A percentile compares a stretch with the other conserved stretches of the same genome.
Evolutionary conservation across 169 alveolate genomes (phyloP).

Genomic region (Plasmodium gaboni): DNA sequence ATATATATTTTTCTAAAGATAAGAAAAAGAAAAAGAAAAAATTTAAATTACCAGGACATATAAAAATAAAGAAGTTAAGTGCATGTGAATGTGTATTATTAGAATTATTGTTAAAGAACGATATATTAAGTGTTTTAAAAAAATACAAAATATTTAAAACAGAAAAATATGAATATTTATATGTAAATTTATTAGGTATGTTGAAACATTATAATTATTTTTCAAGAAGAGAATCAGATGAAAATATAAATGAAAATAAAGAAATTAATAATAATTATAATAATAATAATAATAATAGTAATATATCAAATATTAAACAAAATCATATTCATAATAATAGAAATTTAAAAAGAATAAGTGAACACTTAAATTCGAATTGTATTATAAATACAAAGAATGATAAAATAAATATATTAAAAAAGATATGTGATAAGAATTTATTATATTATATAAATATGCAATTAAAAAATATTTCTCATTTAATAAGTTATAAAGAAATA

Average conservation of each 20-base stretch:
- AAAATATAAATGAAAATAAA: constrained; percentile 4
- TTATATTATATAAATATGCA: constrained; percentile 66
- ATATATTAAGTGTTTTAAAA: constrained; percentile 55
- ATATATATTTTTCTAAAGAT: constrained; percentile 39
- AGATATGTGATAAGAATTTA: constrained; percentile 47
- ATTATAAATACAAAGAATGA: constrained; percentile 37
- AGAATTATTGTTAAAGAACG: constrained; percentile 34
- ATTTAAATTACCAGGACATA: constrained; percentile 42
- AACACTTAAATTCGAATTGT: constrained; percentile 16
- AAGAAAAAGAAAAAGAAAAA: constrained; percentile 33
- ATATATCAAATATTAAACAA: neutral
- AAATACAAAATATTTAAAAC: constrained; percentile 65
- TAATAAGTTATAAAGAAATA: constrained; percentile 47
- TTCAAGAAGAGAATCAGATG: neutral
- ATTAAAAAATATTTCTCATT: constrained; percentile 46
- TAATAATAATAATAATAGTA: neutral
- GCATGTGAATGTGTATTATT: constrained; percentile 66
- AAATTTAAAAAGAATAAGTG: constrained; percentile 3
- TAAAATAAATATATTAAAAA: constrained; percentile 59
- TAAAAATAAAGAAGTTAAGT: constrained; percentile 50
- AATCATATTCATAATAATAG: neutral
- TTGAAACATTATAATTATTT: constrained; percentile 73
- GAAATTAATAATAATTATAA: neutral
- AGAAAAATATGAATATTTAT: constrained; percentile 66
- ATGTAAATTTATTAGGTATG: constrained; percentile 59